Conservation (phyloP, 1,284 basidiomycete species). For the Vanrija pseudolonga region DNA sequence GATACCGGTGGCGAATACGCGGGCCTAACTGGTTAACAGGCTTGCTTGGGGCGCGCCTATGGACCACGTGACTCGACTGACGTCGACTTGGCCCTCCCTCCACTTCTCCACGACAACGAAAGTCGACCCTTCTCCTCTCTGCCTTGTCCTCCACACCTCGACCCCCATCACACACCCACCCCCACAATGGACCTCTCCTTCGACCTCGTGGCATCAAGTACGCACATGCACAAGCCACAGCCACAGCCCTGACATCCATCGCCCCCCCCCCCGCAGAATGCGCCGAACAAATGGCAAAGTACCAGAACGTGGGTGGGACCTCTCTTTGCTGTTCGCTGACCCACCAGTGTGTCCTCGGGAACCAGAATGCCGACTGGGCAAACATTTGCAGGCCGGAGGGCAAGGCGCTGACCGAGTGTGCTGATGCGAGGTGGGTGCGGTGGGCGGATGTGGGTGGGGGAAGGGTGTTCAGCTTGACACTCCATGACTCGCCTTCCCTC, state of each 20-base stretch:
- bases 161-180: neutral
- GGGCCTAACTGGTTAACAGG: too few relatives aligned
- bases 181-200: conserved; percentile 47
- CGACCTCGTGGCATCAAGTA: conserved; percentile 46
- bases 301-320: conserved; percentile 35
- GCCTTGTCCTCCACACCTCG: neutral
- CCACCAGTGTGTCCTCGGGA: conserved; percentile 38
- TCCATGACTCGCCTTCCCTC: too few relatives aligned
- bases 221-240: conserved; percentile 7
- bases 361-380: conserved; percentile 42
- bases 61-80: too few relatives aligned
- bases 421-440: conserved; percentile 37
- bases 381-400: conserved; percentile 38
- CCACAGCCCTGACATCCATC: too few relatives aligned
- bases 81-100: too few relatives aligned
- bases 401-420: conserved; percentile 38
- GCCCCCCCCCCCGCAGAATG: conserved; percentile 41
- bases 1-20: too few relatives aligned
- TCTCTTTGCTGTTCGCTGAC: neutral
- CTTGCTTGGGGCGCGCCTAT: too few relatives aligned
- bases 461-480: too few relatives aligned
- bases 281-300: conserved; percentile 43
- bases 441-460: neutral
- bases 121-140: too few relatives aligned
- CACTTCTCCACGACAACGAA: too few relatives aligned